A percentile compares a stretch with the other conserved stretches of the same genome.
Evolutionary conservation across 225 moss, liverwort and hornwort species (phyloP).

Genomic region (Physcomitrium patens): DNA sequence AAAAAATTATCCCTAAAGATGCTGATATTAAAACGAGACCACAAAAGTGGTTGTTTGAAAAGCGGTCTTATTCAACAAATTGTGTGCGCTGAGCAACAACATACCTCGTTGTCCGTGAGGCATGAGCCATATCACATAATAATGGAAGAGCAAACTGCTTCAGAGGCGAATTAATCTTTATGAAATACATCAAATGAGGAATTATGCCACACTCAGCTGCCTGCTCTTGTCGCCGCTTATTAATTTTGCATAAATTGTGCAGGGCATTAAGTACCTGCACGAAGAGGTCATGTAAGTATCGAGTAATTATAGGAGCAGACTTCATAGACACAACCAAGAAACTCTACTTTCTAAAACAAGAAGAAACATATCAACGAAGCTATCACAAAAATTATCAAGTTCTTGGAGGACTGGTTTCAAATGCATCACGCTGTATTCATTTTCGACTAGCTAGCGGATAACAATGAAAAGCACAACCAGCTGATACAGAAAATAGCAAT

Average conservation of each 20-base stretch:
- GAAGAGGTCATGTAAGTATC: constrained; percentile 4
- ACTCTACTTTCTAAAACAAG: not conserved
- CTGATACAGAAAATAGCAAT: not conserved
- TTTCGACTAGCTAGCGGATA: not conserved
- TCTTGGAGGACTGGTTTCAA: not conserved
- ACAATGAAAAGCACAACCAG: constrained; percentile 12
- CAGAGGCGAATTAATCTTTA: constrained; percentile 66
- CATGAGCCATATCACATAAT: constrained; percentile 87
- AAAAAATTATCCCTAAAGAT: not conserved
- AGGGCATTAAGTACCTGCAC: constrained; percentile 70
- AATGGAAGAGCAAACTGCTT: constrained; percentile 79
- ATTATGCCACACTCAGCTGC: constrained; percentile 86
- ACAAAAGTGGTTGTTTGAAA: no score
- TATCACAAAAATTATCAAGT: not conserved
- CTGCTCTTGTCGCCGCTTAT: constrained; percentile 80
- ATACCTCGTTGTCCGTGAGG: constrained; percentile 70
- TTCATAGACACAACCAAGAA: not conserved
- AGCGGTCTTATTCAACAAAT: no score
- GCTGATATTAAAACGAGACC: no score
- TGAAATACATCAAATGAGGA: constrained; percentile 76
- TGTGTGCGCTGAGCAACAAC: not conserved
- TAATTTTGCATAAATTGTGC: constrained; percentile 85
- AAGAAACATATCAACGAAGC: constrained; percentile 1
- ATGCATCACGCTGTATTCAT: not conserved
- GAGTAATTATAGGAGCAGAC: not conserved